Conservation (phyloP, 148 eudicot species). For the Silene conica region DNA sequence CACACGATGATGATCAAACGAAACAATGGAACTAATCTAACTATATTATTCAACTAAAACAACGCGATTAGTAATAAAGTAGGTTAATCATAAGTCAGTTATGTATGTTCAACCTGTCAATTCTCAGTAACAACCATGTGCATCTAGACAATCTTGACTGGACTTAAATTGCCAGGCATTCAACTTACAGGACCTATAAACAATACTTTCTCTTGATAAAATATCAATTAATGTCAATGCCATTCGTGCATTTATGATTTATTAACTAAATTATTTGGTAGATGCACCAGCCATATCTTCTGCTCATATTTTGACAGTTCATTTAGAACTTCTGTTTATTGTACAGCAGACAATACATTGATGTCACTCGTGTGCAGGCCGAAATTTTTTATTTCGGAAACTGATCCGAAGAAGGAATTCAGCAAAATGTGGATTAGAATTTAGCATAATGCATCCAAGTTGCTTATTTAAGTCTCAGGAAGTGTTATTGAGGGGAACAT, state of each 20-base stretch:
- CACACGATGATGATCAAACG: not conserved
- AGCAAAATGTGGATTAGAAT: no score
- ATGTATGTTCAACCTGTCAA: not conserved
- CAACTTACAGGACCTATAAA: not conserved
- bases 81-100: not conserved
- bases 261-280: not conserved
- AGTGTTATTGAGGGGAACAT: not conserved
- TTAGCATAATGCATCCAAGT: no score
- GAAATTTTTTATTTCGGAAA: no score
- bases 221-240: not conserved
- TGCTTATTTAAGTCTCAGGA: no score
- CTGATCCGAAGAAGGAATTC: no score
- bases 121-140: slow-evolving; percentile 2
- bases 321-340: not conserved
- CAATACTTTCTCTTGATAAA: not conserved
- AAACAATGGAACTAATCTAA: not conserved
- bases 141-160: not conserved
- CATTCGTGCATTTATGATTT: not conserved
- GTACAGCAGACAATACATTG: not conserved
- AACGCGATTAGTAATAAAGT: not conserved
- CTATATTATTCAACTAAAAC: not conserved
- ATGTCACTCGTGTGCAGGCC: not conserved
- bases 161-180: not conserved
- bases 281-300: not conserved
- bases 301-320: not conserved